Percentiles rank a stretch among this genome's conserved stretches.
Evolutionary conservation across 2,329 filamentous ascomycete species (phyloP).

Genomic region (Rhytidhysteron rufulum): DNA sequence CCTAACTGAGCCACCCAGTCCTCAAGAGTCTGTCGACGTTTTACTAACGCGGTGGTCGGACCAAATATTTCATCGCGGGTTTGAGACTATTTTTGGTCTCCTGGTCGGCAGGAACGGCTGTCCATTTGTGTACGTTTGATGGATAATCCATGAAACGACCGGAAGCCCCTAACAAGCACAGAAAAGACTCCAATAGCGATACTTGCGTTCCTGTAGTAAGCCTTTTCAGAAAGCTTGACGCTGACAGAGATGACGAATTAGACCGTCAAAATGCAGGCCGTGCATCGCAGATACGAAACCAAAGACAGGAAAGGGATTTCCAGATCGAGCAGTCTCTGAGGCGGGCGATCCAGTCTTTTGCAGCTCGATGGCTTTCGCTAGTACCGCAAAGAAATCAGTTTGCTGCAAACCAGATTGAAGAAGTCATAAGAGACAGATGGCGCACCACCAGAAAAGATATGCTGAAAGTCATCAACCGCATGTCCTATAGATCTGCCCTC

Average conservation of each 20-base stretch:
- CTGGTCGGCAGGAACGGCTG: conserved; percentile 9
- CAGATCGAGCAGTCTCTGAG: conserved; percentile 5
- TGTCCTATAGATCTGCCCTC: conserved; percentile 9
- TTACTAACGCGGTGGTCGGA: conserved; percentile 2
- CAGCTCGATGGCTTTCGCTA: conserved; percentile 6
- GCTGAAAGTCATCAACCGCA: conserved; percentile 10
- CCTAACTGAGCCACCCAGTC: conserved; percentile 1
- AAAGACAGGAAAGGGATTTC: not conserved
- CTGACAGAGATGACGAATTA: conserved; percentile 2
- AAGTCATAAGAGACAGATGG: conserved; percentile 7
- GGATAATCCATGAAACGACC: no score
- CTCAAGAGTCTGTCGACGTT: conserved; percentile 1
- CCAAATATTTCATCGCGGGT: conserved; percentile 6
- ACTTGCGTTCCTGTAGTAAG: conserved; percentile 1
- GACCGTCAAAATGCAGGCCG: not conserved
- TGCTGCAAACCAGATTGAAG: conserved; percentile 1
- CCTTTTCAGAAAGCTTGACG: conserved; percentile 2
- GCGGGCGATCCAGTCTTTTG: conserved; percentile 3
- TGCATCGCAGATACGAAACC: not conserved
- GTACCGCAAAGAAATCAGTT: conserved; percentile 1
- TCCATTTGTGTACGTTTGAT: conserved; percentile 8
- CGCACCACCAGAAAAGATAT: conserved; percentile 9
- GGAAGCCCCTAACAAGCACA: not conserved
- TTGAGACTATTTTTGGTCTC: conserved; percentile 7
- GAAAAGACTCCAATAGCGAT: conserved; percentile 3